Evolutionary conservation across 2,329 filamentous ascomycete species (phyloP).

Genomic region (Ophiostoma ulmi): DNA sequence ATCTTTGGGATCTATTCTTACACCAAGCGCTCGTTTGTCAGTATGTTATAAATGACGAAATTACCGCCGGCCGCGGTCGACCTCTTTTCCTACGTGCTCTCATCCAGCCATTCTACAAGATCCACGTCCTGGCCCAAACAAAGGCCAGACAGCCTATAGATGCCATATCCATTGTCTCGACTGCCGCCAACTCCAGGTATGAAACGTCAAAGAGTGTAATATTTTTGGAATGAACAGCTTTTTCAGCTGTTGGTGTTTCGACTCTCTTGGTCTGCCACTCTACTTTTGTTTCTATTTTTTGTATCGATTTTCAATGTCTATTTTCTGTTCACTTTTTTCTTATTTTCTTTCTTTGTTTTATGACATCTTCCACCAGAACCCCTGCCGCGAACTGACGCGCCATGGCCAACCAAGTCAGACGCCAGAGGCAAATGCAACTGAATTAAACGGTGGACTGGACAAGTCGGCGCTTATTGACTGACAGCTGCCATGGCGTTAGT

Average conservation of each 20-base stretch:
- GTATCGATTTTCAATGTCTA: background rate
- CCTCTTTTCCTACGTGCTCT: background rate
- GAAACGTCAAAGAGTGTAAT: background rate
- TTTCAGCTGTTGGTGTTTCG: constrained; percentile 4
- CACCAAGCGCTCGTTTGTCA: background rate
- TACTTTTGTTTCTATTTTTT: background rate
- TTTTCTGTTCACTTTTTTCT: background rate
- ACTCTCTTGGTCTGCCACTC: background rate
- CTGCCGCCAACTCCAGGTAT: background rate
- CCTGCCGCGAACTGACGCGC: background rate
- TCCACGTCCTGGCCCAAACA: constrained; percentile 16
- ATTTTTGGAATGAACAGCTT: constrained; percentile 16
- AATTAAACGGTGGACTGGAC: background rate
- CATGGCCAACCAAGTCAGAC: background rate
- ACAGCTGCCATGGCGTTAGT: background rate
- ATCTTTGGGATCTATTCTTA: background rate
- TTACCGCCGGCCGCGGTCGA: background rate
- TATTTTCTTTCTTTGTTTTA: background rate
- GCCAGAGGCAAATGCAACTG: background rate
- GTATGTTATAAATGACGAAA: background rate
- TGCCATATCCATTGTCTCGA: background rate
- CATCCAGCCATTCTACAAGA: constrained; percentile 13
- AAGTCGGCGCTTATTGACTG: background rate
- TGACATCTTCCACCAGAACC: background rate
- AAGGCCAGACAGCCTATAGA: constrained; percentile 3